Conservation (phyloP, 208 protist species). For the Wallacemonas sp. region DNA sequence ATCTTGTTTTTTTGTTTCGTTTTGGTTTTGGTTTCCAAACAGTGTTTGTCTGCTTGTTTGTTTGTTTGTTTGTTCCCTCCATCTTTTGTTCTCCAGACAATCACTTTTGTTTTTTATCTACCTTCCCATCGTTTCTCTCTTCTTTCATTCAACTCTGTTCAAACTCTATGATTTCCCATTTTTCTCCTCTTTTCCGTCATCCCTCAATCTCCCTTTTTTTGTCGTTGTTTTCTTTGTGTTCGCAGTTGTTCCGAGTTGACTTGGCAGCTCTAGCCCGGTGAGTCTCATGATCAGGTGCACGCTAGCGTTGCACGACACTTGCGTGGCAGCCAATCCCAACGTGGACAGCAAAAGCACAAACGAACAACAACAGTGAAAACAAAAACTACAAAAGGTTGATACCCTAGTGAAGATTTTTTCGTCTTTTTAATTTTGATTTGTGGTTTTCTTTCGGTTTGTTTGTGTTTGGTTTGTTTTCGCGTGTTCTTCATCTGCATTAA, state of each 20-base stretch:
- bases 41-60: constrained; percentile 6
- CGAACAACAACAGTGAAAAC: background rate
- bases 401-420: background rate
- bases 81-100: background rate
- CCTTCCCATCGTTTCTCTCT: background rate
- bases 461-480: too few species aligned
- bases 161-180: too few species aligned
- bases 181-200: background rate
- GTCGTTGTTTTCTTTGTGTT: background rate
- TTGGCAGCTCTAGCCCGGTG: background rate
- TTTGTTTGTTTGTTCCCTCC: background rate
- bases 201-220: background rate
- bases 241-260: background rate
- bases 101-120: constrained; percentile 1
- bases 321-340: too few species aligned
- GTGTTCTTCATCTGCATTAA: constrained; percentile 5
- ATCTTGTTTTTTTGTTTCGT: constrained; percentile 3
- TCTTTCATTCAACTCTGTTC: background rate
- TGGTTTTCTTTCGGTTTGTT: constrained; percentile 21
- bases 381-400: background rate
- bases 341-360: background rate
- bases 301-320: background rate
- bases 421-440: constrained; percentile 13
- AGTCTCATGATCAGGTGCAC: background rate
- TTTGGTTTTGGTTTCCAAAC: constrained; percentile 4